Evolutionary conservation across 1,139 yeast genomes (phyloP), one percentile per base, ranked within the genome.

Genomic region (Yamadazyma dushanensis): DNA sequence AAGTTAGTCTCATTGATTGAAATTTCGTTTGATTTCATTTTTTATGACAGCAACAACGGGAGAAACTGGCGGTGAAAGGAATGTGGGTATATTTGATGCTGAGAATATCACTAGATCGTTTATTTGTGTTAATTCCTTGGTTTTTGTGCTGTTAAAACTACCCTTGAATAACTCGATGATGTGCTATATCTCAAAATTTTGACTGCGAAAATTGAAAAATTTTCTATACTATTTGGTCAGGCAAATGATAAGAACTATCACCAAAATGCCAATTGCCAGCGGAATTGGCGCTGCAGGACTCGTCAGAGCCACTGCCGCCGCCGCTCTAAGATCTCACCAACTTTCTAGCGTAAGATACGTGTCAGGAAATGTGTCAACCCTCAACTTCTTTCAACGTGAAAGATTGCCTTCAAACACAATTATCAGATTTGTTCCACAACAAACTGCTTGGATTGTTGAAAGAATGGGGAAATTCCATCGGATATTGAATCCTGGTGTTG

Each of bases 361-460:
- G 13, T 26, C 29, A 16, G 19, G 11, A 8, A 15, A 38, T 16
- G 30, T 25, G 15, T 31, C 39, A 14, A 46, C 57, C 11, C 51
- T 80, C 51, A 78, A 73, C 34, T 85, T 73, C 57, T 85, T 85
- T 61, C 90, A 83, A 56, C 73, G 70, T 37, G 80, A 79, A 39
- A 66, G 76, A 41, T 64, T 83, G 35, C 95, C 95, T 7, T 64
- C 87, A 20, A 86, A 86, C 58, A 86, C 95, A 2, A 59, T 85
- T 1, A 58, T 86, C 29, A 66, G 83, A 48, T 87, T 87, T 57
- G 95, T 87, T 4, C 96, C 96, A 2, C 95, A 87, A 56, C 95
- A 86, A 59, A 83, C 87, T 10, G 95, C 95, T 3, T 87, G 94
- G 90, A 78, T 87, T 15, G 95, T 87, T 18, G 96, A 87, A 60